Percentiles rank a stretch among this genome's conserved stretches.
These are phyloP conservation scores for Microsporum canis DNA, from an alignment of 2,329 filamentous ascomycete genomes.

Conservation along the genomic window DNA sequence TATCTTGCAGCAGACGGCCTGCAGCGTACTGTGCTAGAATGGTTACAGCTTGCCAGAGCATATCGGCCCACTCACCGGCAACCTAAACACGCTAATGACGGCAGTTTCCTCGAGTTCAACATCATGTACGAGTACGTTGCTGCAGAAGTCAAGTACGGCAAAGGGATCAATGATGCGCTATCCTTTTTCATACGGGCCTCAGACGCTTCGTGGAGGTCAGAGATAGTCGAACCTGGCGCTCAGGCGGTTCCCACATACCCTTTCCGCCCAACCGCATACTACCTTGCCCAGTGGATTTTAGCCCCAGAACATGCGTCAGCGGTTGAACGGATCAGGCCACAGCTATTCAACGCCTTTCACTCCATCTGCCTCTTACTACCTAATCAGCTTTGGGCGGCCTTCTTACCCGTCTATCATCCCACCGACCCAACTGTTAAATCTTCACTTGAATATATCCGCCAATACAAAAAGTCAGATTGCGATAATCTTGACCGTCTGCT, in stretches of 20 bases:
- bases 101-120: conserved; percentile 12
- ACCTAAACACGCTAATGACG: conserved; percentile 7
- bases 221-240: background rate
- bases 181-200: conserved; percentile 22
- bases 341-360: conserved; percentile 26
- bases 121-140: conserved; percentile 24
- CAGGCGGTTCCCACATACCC: conserved; percentile 2
- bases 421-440: conserved; percentile 23
- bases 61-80: conserved; percentile 15
- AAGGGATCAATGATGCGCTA: conserved; percentile 25
- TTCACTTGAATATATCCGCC: conserved; percentile 22
- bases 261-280: conserved; percentile 19
- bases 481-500: conserved; percentile 22
- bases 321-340: conserved; percentile 18
- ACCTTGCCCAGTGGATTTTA: conserved; percentile 21
- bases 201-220: background rate
- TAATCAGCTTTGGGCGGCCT: conserved; percentile 18
- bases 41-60: conserved; percentile 25
- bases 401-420: conserved; percentile 30
- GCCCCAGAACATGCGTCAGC: conserved; percentile 16
- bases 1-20: conserved; percentile 32
- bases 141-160: conserved; percentile 27
- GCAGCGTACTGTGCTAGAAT: conserved; percentile 25
- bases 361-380: conserved; percentile 4
- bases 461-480: conserved; percentile 15